Conservation (phyloP, 1,139 yeast genomes). For the Geotrichum restrictum region DNA sequence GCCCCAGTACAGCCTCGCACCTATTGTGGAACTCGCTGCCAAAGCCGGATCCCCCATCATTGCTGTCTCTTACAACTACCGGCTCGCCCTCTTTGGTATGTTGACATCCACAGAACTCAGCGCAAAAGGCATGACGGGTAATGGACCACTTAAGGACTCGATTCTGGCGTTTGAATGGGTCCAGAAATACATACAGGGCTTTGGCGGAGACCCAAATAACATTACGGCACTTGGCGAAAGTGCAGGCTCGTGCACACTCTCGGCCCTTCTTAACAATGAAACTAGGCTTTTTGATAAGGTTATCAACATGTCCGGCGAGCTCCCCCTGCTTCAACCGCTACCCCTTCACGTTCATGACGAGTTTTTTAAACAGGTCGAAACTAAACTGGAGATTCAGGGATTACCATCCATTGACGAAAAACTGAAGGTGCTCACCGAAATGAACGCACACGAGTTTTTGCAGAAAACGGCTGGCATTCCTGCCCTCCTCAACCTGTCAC, state of each 20-base stretch:
- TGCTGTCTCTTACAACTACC: conserved; percentile 27
- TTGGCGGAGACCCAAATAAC: conserved; percentile 42
- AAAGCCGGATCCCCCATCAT: conserved; percentile 23
- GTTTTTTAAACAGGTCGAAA: background rate
- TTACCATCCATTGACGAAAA: background rate
- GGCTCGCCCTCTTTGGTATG: conserved; percentile 35
- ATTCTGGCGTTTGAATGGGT: conserved; percentile 40
- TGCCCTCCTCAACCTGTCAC: background rate
- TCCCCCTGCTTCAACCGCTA: background rate
- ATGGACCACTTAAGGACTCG: conserved; percentile 39
- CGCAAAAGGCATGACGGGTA: conserved; percentile 29
- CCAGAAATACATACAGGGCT: conserved; percentile 35
- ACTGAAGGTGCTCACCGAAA: background rate
- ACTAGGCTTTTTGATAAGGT: background rate
- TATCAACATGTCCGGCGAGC: conserved; percentile 1
- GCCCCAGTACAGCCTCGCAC: conserved; percentile 4
- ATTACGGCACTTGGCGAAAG: conserved; percentile 41
- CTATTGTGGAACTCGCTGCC: conserved; percentile 17
- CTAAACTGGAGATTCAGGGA: background rate
- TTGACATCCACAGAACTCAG: conserved; percentile 23
- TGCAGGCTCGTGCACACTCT: conserved; percentile 35
- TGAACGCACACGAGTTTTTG: background rate
- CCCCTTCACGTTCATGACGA: background rate
- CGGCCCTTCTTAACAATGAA: background rate
- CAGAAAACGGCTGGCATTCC: background rate